Evolutionary conservation across 768 basidiomycete species (phyloP).

Genomic region (Pseudohyphozyma bogoriensis): DNA sequence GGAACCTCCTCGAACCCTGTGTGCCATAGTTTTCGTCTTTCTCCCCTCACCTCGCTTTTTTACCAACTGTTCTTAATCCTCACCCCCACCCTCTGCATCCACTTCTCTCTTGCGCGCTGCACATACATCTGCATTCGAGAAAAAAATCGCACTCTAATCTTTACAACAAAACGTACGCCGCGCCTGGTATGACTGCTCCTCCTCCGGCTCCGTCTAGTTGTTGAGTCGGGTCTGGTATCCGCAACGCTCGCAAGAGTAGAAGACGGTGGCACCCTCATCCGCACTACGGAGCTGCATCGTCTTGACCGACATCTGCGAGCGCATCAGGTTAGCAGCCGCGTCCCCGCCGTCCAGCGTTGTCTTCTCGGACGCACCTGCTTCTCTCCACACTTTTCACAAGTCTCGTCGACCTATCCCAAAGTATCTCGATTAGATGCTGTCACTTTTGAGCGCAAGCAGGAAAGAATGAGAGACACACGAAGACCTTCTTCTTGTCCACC

Average conservation of each 20-base stretch:
- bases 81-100: too few species aligned
- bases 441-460: too few species aligned
- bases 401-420: conserved; percentile 63
- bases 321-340: too few species aligned
- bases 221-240: conserved; percentile 37
- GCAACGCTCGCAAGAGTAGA: conserved; percentile 34
- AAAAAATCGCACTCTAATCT: not conserved
- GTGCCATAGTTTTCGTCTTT: too few species aligned
- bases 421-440: too few species aligned
- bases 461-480: not conserved
- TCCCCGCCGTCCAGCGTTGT: too few species aligned
- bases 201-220: conserved; percentile 27
- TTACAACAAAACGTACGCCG: not conserved
- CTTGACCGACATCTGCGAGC: conserved; percentile 24
- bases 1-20: too few species aligned
- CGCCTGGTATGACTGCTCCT: not conserved
- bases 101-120: not conserved
- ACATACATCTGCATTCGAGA: not conserved
- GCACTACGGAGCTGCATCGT: conserved; percentile 27
- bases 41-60: too few species aligned
- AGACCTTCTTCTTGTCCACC: conserved; percentile 36
- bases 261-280: conserved; percentile 28
- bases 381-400: conserved; percentile 55
- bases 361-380: too few species aligned
- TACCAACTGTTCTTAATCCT: too few species aligned